phyloP scores from a whole-genome alignment of 345 rosid species.

The Gossypium raimondii region DNA sequence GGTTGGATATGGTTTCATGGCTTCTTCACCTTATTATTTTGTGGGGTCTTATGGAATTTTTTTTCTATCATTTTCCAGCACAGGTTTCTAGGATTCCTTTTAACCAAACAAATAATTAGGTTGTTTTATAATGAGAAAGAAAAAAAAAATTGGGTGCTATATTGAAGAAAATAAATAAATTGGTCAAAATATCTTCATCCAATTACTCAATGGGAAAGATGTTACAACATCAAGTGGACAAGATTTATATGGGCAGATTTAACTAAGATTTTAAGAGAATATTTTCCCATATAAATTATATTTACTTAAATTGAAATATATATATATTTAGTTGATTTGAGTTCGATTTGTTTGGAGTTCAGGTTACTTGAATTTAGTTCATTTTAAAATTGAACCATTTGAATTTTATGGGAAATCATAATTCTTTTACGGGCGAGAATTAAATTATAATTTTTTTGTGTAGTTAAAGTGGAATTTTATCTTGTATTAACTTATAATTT shows the following conservation, averaged over 20 bases:
- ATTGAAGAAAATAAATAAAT: neutral
- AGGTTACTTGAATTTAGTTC: no score
- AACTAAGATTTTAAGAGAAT: no score
- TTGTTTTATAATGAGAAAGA: neutral
- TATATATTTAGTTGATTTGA: no score
- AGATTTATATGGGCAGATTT: neutral
- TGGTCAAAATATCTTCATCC: neutral
- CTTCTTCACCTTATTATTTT: conserved; percentile 19
- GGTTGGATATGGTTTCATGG: conserved; percentile 31
- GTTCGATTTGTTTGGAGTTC: no score
- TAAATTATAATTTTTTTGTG: no score
- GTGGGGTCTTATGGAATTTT: conserved; percentile 21
- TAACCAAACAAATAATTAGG: neutral
- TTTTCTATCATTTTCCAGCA: conserved; percentile 4
- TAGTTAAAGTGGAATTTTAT: no score
- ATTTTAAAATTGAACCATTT: no score
- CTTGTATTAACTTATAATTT: no score
- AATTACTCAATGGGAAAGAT: neutral
- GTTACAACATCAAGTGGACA: neutral
- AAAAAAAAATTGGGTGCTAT: neutral
- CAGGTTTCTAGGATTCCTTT: conserved; percentile 21
- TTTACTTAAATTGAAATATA: no score
- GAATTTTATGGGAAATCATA: no score
- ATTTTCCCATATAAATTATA: no score
- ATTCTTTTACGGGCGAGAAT: no score